Evolutionary conservation across 768 basidiomycete species (phyloP).

Genomic region (Lactarius vividus): DNA sequence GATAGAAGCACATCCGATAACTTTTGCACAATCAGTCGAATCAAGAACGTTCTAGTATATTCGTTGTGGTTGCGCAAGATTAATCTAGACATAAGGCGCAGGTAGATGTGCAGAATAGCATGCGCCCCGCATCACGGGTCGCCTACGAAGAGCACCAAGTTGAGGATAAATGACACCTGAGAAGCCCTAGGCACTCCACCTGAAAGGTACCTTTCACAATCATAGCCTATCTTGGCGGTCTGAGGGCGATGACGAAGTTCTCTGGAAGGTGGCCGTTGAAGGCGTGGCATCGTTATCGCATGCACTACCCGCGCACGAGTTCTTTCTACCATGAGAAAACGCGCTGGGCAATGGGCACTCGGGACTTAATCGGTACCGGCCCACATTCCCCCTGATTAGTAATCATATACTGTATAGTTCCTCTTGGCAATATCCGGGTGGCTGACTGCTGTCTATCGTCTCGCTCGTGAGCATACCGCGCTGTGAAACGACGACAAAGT

Average conservation of each 20-base stretch:
- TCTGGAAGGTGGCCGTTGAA: background rate
- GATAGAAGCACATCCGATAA: conserved; percentile 2
- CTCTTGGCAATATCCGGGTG: conserved; percentile 31
- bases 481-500: conserved; percentile 17
- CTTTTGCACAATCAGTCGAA: conserved; percentile 1
- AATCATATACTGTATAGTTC: conserved; percentile 29
- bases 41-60: conserved; percentile 6
- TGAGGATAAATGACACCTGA: background rate
- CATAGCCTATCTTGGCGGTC: conserved; percentile 16
- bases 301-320: background rate
- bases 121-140: conserved; percentile 1
- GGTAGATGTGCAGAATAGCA: background rate
- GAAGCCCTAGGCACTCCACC: background rate
- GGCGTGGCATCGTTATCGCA: conserved; percentile 8
- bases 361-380: background rate
- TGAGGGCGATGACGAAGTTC: background rate
- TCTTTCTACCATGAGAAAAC: background rate
- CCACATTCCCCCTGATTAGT: background rate
- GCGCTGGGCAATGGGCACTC: background rate
- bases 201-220: conserved; percentile 1
- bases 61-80: background rate
- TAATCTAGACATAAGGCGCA: conserved; percentile 1
- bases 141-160: background rate
- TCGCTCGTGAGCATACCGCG: conserved; percentile 23
- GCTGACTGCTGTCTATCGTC: conserved; percentile 23